A percentile compares a stretch with the other conserved stretches of the same genome.
These are phyloP conservation scores for Dactylellina haptotyla DNA, from an alignment of 2,329 filamentous ascomycete species.

Conservation along the genomic window DNA sequence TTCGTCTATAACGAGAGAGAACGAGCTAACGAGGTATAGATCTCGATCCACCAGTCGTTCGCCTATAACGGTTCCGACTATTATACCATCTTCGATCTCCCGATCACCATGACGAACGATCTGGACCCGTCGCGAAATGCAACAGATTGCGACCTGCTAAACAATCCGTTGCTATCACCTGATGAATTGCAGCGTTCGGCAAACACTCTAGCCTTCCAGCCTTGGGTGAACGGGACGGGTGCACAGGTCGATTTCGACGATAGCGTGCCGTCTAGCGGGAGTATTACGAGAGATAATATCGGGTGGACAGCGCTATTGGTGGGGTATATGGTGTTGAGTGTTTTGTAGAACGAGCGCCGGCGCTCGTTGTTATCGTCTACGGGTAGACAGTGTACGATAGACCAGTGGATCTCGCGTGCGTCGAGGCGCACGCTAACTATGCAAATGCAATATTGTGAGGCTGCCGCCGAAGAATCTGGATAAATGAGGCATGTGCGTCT, in stretches of 20 bases:
- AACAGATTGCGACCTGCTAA: slow-evolving; percentile 66
- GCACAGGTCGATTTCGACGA: slow-evolving; percentile 18
- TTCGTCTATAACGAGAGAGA: background rate
- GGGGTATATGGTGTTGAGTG: background rate
- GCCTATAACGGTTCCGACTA: slow-evolving; percentile 71
- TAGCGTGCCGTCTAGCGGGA: background rate
- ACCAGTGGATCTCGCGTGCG: too few species aligned
- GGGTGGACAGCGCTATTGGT: background rate
- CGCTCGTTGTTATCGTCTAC: too few species aligned
- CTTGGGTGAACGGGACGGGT: slow-evolving; percentile 37
- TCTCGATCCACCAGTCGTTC: slow-evolving; percentile 77
- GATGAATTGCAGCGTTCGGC: slow-evolving; percentile 55
- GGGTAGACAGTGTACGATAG: too few species aligned
- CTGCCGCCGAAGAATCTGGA: too few species aligned
- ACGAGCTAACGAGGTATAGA: slow-evolving; percentile 61
- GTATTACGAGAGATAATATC: background rate
- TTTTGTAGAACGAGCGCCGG: too few species aligned
- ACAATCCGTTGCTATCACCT: slow-evolving; percentile 66
- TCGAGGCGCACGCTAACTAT: too few species aligned
- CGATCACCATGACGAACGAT: slow-evolving; percentile 74
- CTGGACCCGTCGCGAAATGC: slow-evolving; percentile 65
- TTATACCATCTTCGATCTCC: slow-evolving; percentile 77
- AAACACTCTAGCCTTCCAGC: slow-evolving; percentile 22
- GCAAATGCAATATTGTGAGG: too few species aligned
- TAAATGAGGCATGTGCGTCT: too few species aligned